phyloP scores from a whole-genome alignment of 331 rosid genomes.

The Ulmus americana region DNA sequence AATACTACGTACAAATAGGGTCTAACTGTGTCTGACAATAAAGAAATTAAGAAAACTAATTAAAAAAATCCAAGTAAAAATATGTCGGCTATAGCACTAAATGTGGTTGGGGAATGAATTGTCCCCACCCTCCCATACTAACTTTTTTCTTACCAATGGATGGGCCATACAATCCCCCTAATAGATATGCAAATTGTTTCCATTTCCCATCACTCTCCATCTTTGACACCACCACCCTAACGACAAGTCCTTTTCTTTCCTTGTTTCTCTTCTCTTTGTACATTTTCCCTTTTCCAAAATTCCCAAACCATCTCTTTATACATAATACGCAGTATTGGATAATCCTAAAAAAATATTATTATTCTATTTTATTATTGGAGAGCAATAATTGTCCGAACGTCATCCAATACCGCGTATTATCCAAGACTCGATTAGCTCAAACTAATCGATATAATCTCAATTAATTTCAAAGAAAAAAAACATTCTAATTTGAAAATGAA shows the following conservation, averaged over 20 bases:
- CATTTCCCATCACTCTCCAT: constrained; percentile 42
- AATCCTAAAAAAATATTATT: too few species aligned
- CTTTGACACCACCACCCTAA: constrained; percentile 28
- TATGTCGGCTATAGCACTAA: constrained; percentile 13
- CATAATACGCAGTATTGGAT: too few species aligned
- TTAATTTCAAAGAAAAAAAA: too few species aligned
- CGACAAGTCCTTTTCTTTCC: constrained; percentile 42
- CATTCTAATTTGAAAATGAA: too few species aligned
- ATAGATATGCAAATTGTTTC: constrained; percentile 40
- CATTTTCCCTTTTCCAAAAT: constrained; percentile 37
- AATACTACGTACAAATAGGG: too few species aligned
- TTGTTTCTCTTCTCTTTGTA: constrained; percentile 35
- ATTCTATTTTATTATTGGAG: too few species aligned
- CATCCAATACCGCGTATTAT: too few species aligned
- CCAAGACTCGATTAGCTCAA: too few species aligned
- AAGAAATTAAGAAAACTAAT: too few species aligned
- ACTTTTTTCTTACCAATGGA: constrained; percentile 24
- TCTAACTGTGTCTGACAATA: too few species aligned
- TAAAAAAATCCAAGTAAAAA: neutral
- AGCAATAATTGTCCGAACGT: too few species aligned
- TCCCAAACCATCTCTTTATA: constrained; percentile 28
- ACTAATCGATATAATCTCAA: too few species aligned
- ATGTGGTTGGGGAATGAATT: constrained; percentile 67
- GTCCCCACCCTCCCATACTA: constrained; percentile 49
- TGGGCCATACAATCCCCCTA: constrained; percentile 39